Evolutionary conservation across 768 basidiomycete genomes (phyloP), one percentile per base, ranked within the genome.

Genomic region (Steccherinum ochraceum): DNA sequence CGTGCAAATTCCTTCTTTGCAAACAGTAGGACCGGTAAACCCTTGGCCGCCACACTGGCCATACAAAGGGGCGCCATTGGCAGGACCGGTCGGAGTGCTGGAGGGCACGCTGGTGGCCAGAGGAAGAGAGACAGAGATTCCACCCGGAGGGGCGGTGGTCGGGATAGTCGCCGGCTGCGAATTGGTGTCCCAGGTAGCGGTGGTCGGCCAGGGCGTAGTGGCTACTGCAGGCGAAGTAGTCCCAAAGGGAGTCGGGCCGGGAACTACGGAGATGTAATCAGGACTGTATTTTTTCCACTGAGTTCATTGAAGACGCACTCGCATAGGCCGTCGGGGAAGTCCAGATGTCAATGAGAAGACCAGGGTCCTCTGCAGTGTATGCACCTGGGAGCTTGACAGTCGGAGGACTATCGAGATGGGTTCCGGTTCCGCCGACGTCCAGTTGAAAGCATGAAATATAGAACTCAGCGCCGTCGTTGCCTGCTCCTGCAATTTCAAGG

Each of bases 401-500:
- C 12, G 69, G 52, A 18, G 74, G 74, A 45, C 42, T 60, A 24
- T 65, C 66, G 2, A 62, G 59, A 24, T 73, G 72, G 20, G 58
- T 54, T 21, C 70, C 69, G 13, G 70, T 69, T n/a, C n/a, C n/a
- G n/a, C n/a, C n/a, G 35, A 78, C 67, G 46, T 58, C 65, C 51
- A 77, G 61, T 56, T 77, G 75, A 56, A 64, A 71, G 64, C 77
- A 78, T 48, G 69, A 72, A 64, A 73, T 73, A 63, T 76, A 76
- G 54, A 73, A 69, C 67, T 73, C 80, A 65, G 80, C 63, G 30
- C 69, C 70, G 21, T 58, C 54, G 7, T 55, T 27, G 51, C 68
- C 50, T 56, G 77, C 74, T 47, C 80, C 80, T 43, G 80, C 80
- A 57, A n/a, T n/a, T n/a, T n/a, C n/a, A n/a, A n/a, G n/a, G n/a